Evolutionary conservation across 371 early-diverging fungal species (phyloP).

Genomic region (Rhizopus stolonifer): DNA sequence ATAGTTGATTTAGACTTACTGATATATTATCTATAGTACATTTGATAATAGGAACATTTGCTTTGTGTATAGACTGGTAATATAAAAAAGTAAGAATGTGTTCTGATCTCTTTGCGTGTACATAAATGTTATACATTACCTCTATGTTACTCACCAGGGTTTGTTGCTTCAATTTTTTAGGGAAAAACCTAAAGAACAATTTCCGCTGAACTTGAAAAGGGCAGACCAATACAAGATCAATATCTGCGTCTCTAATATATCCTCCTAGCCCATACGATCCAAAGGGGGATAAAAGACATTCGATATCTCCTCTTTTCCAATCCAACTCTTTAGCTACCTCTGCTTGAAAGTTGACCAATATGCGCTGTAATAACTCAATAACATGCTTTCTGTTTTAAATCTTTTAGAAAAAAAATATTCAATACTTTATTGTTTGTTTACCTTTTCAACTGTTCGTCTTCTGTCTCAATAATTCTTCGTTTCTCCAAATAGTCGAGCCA

Average conservation of each 20-base stretch:
- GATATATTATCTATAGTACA: slow-evolving; percentile 34
- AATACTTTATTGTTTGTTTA: neutral
- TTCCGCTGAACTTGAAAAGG: slow-evolving; percentile 19
- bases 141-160: slow-evolving; percentile 25
- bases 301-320: slow-evolving; percentile 7
- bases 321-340: neutral
- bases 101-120: neutral
- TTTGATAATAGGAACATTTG: slow-evolving; percentile 43
- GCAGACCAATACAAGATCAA: slow-evolving; percentile 35
- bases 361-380: slow-evolving; percentile 1
- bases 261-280: slow-evolving; percentile 44
- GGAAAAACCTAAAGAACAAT: slow-evolving; percentile 27
- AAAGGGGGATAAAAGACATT: slow-evolving; percentile 31
- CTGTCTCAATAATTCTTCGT: slow-evolving; percentile 2
- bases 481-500: slow-evolving; percentile 9
- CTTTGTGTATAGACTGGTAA: slow-evolving; percentile 26
- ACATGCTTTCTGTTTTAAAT: slow-evolving; percentile 7
- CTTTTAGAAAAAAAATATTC: neutral
- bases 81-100: neutral
- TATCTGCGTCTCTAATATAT: slow-evolving; percentile 31
- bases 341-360: neutral
- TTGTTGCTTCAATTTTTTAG: slow-evolving; percentile 17
- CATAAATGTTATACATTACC: slow-evolving; percentile 17
- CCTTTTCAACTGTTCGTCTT: slow-evolving; percentile 15
- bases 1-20: slow-evolving; percentile 13